Percentiles rank a stretch among this genome's conserved stretches.
These are phyloP conservation scores for Chalciporus sphaerocephalus DNA, from an alignment of 768 basidiomycete species.

Conservation along the genomic window DNA sequence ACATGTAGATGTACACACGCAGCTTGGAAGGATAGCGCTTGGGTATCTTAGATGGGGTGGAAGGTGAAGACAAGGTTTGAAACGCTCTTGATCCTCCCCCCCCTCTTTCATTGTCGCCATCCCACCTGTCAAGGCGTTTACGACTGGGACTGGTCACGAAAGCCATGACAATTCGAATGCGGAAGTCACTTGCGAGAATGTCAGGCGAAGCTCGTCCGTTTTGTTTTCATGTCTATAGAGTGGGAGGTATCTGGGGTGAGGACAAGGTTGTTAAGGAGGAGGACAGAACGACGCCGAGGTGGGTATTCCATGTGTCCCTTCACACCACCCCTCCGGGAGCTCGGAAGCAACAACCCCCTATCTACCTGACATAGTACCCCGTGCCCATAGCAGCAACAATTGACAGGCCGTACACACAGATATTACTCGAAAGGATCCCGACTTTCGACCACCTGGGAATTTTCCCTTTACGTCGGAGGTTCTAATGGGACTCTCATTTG, in stretches of 20 bases:
- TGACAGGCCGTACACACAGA: too few species aligned
- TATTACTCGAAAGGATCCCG: slow-evolving; percentile 25
- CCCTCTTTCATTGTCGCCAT: too few species aligned
- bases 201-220: slow-evolving; percentile 3
- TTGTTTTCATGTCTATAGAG: slow-evolving; percentile 27
- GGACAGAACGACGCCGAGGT: slow-evolving; percentile 26
- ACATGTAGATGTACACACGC: too few species aligned
- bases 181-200: slow-evolving; percentile 1
- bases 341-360: neutral
- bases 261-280: slow-evolving; percentile 28
- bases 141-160: neutral
- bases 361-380: neutral
- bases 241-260: slow-evolving; percentile 27
- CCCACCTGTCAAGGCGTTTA: too few species aligned
- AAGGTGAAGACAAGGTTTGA: too few species aligned
- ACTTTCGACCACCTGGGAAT: slow-evolving; percentile 16
- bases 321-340: too few species aligned
- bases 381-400: neutral
- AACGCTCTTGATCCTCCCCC: too few species aligned
- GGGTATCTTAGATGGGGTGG: too few species aligned
- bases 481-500: slow-evolving; percentile 21
- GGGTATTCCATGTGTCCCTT: slow-evolving; percentile 5
- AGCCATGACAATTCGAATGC: slow-evolving; percentile 3
- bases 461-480: slow-evolving; percentile 18
- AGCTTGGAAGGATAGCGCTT: too few species aligned